Conservation (phyloP, 1,284 basidiomycete species). For the Cutaneotrichosporon sp. region DNA sequence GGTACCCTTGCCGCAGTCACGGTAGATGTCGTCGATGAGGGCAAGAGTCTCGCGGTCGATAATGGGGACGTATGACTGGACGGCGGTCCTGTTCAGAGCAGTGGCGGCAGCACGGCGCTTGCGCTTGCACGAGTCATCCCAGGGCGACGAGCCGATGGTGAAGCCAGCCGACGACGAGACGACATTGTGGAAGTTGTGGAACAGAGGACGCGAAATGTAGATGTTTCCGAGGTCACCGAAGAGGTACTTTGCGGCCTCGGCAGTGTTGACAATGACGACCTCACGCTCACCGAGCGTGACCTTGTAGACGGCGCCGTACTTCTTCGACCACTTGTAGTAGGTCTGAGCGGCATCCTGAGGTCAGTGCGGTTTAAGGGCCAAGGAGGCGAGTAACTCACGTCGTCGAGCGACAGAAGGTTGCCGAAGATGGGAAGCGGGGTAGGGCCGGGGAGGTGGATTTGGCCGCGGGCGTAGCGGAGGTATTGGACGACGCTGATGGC, state of each 20-base stretch:
- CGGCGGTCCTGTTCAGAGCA: constrained; percentile 22
- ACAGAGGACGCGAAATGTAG: constrained; percentile 26
- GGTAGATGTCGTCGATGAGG: constrained; percentile 25
- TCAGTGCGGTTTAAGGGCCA: background rate
- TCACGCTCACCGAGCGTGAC: constrained; percentile 28
- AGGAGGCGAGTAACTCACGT: constrained; percentile 7
- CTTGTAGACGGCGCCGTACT: constrained; percentile 29
- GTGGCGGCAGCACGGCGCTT: constrained; percentile 26
- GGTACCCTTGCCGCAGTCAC: constrained; percentile 20
- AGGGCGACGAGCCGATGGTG: constrained; percentile 27
- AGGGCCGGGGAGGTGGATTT: constrained; percentile 26
- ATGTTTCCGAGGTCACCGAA: constrained; percentile 22
- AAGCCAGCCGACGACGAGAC: constrained; percentile 22
- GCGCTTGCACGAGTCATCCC: constrained; percentile 30
- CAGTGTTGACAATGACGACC: constrained; percentile 27
- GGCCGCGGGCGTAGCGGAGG: constrained; percentile 22
- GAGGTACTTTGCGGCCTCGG: constrained; percentile 26
- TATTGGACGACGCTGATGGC: constrained; percentile 20
- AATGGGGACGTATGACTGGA: constrained; percentile 25
- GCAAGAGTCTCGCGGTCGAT: constrained; percentile 28
- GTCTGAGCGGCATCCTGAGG: constrained; percentile 20
- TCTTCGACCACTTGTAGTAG: constrained; percentile 26
- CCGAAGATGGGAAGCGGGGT: constrained; percentile 21
- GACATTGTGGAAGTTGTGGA: constrained; percentile 27
- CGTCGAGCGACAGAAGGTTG: constrained; percentile 21